phyloP scores from a whole-genome alignment of 169 alveolate genomes.

The Plasmodium vinckei region DNA sequence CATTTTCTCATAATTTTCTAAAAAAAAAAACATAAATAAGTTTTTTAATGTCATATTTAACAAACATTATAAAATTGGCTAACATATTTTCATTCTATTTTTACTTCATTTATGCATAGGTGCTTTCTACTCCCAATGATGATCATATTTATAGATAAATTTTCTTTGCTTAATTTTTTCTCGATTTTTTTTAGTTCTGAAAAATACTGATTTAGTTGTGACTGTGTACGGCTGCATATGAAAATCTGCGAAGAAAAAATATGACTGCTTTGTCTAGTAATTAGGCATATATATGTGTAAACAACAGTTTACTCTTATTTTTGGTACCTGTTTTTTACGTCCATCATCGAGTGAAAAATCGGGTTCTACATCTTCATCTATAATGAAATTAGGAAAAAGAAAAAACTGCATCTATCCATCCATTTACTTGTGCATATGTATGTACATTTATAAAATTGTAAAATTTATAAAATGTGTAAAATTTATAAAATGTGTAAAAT shows the following conservation, averaged over 20 bases:
- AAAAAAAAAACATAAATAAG: neutral
- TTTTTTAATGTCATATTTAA: neutral
- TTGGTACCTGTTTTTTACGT: conserved; percentile 28
- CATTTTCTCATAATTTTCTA: conserved; percentile 9
- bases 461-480: too few relatives aligned
- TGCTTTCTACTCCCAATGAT: conserved; percentile 63
- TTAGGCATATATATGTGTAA: neutral
- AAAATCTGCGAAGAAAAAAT: conserved; percentile 56
- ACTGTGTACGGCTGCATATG: conserved; percentile 82
- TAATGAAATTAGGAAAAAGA: neutral
- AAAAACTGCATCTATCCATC: neutral
- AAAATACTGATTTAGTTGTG: conserved; percentile 81
- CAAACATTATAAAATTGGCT: neutral
- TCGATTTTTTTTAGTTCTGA: conserved; percentile 75
- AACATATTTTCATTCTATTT: neutral
- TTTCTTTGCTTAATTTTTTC: conserved; percentile 10
- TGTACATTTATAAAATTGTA: too few relatives aligned
- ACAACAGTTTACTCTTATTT: neutral
- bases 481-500: too few relatives aligned
- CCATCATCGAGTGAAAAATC: conserved; percentile 16
- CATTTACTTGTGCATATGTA: too few relatives aligned
- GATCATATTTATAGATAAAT: conserved; percentile 30
- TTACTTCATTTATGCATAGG: conserved; percentile 49
- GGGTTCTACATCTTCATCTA: conserved; percentile 24
- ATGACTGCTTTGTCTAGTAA: too few relatives aligned